Evolutionary conservation across 371 early-diverging fungal genomes (phyloP).

Genomic region (Nematocida homosporus): DNA sequence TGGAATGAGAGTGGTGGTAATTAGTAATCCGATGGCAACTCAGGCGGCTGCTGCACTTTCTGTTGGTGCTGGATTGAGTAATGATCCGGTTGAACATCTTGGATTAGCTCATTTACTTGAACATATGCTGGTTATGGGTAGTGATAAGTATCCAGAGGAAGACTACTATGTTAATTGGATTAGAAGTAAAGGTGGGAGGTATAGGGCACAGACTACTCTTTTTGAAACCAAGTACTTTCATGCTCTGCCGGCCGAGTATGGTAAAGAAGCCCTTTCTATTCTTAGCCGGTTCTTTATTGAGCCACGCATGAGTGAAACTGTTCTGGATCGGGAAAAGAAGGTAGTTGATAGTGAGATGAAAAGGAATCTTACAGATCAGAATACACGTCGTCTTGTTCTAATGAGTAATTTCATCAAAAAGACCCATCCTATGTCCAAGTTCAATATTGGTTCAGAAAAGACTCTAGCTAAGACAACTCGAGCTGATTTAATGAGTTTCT

Average conservation of each 20-base stretch:
- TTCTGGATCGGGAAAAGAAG: slow-evolving; percentile 61
- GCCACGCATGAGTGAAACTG: slow-evolving; percentile 60
- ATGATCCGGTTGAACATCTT: slow-evolving; percentile 71
- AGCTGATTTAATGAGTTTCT: slow-evolving; percentile 58
- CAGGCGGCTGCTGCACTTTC: slow-evolving; percentile 63
- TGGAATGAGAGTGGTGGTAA: too few species aligned
- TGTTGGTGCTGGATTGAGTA: slow-evolving; percentile 79
- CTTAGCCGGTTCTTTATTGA: slow-evolving; percentile 64
- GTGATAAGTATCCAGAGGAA: slow-evolving; percentile 63
- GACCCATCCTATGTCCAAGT: slow-evolving; percentile 32
- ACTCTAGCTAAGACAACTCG: slow-evolving; percentile 55
- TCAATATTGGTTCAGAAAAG: slow-evolving; percentile 57
- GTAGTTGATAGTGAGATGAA: slow-evolving; percentile 67
- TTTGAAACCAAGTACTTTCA: slow-evolving; percentile 87
- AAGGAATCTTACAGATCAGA: slow-evolving; percentile 35
- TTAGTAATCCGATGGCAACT: too few species aligned
- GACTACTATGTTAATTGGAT: slow-evolving; percentile 71
- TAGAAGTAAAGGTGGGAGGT: slow-evolving; percentile 77
- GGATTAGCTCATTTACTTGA: slow-evolving; percentile 96
- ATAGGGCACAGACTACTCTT: slow-evolving; percentile 84
- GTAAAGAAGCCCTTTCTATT: slow-evolving; percentile 83
- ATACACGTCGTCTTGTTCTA: slow-evolving; percentile 47
- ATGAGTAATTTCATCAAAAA: slow-evolving; percentile 21
- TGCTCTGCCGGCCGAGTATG: slow-evolving; percentile 75
- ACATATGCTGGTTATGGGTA: slow-evolving; percentile 84